A percentile compares a stretch with the other conserved stretches of the same genome.
Evolutionary conservation across 306 rosid genomes (phyloP).

Genomic region (Malus sieversii): DNA sequence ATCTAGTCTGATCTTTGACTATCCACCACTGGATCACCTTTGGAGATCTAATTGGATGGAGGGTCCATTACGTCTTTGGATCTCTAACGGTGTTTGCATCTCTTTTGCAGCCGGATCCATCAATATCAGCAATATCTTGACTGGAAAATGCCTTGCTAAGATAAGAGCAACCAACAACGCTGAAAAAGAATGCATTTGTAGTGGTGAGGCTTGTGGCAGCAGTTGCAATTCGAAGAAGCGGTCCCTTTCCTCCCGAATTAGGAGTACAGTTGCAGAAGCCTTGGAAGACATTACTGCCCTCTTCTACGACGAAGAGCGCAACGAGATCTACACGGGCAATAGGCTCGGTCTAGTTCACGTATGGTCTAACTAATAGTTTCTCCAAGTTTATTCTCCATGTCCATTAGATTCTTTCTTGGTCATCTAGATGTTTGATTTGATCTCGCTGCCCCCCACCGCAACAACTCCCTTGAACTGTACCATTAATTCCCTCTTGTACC

Average conservation of each 20-base stretch:
- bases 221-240: slow-evolving; percentile 44
- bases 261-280: slow-evolving; percentile 76
- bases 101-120: slow-evolving; percentile 70
- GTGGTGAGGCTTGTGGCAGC: slow-evolving; percentile 32
- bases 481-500: slow-evolving; percentile 31
- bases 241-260: slow-evolving; percentile 30
- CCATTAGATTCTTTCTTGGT: slow-evolving; percentile 25
- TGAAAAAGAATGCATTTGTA: slow-evolving; percentile 34
- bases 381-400: slow-evolving; percentile 6
- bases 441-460: slow-evolving; percentile 17
- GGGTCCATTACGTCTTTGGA: slow-evolving; percentile 1
- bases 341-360: slow-evolving; percentile 82
- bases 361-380: slow-evolving; percentile 71
- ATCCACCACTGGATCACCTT: not conserved
- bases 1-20: not conserved
- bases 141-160: slow-evolving; percentile 83
- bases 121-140: slow-evolving; percentile 83
- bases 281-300: slow-evolving; percentile 90
- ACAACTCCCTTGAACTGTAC: slow-evolving; percentile 27
- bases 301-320: slow-evolving; percentile 82
- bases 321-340: slow-evolving; percentile 85
- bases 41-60: not conserved
- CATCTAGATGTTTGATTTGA: slow-evolving; percentile 30
- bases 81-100: slow-evolving; percentile 22
- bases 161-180: slow-evolving; percentile 43